These are phyloP conservation scores for Ajuga reptans DNA, from an alignment of 305 asterid genomes.

Conservation along the genomic window DNA sequence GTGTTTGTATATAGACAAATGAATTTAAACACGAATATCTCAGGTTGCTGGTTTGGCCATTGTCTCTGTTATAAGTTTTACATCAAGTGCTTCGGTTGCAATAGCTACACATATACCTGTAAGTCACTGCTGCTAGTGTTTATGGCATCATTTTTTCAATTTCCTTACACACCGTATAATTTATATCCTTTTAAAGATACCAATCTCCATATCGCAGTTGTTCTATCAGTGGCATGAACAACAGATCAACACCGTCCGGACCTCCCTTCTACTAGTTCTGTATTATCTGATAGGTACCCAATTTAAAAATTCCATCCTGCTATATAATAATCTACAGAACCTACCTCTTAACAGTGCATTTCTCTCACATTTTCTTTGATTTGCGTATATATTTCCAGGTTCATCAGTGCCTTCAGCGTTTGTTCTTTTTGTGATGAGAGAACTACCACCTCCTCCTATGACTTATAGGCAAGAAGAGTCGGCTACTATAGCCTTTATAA, in stretches of 20 bases:
- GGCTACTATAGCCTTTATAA: conserved; percentile 57
- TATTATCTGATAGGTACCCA: conserved; percentile 46
- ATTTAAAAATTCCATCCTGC: neutral
- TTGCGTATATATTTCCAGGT: conserved; percentile 40
- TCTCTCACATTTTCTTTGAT: neutral
- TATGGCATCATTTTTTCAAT: neutral
- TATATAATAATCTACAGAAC: neutral
- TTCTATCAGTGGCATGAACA: conserved; percentile 38
- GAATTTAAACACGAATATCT: neutral
- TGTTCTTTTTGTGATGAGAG: conserved; percentile 83
- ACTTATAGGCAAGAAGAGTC: conserved; percentile 46
- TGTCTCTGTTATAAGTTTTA: conserved; percentile 68
- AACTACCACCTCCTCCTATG: conserved; percentile 58
- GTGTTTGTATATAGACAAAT: neutral
- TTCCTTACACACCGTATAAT: neutral
- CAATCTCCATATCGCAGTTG: conserved; percentile 32
- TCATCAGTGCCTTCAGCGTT: conserved; percentile 89
- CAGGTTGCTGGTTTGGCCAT: conserved; percentile 70
- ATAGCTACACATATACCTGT: conserved; percentile 72
- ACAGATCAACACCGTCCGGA: conserved; percentile 22
- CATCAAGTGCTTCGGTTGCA: conserved; percentile 66
- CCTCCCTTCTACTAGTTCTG: conserved; percentile 38
- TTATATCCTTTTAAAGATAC: neutral
- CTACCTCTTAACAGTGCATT: neutral
- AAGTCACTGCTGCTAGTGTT: conserved; percentile 27